These are phyloP conservation scores for Fagopyrum tataricum DNA, from an alignment of 148 eudicot genomes.

Conservation along the genomic window DNA sequence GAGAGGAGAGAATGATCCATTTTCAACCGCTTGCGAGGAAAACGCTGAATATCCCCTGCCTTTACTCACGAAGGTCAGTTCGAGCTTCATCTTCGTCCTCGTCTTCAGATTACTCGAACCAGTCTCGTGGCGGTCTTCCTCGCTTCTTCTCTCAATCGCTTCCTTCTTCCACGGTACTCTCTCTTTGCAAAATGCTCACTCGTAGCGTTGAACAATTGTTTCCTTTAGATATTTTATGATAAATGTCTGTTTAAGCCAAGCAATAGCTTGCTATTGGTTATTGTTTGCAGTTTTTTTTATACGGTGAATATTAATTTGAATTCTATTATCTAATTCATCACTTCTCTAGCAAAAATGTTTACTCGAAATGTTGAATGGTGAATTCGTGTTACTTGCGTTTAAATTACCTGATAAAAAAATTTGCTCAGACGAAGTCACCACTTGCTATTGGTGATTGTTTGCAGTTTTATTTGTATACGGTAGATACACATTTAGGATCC, in stretches of 20 bases:
- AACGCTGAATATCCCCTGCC: neutral
- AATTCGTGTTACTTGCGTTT: too few species aligned
- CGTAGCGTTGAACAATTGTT: neutral
- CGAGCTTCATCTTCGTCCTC: conserved; percentile 9
- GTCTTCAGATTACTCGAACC: conserved; percentile 46
- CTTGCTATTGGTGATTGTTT: too few species aligned
- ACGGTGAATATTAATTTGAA: neutral
- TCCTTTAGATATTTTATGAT: neutral
- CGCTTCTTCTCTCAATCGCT: conserved; percentile 76
- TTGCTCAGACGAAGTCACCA: too few species aligned
- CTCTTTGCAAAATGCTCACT: conserved; percentile 13
- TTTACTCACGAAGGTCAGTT: neutral
- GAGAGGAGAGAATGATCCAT: conserved; percentile 5
- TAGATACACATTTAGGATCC: too few species aligned
- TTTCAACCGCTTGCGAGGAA: conserved; percentile 2
- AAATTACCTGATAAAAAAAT: too few species aligned
- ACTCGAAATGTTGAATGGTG: too few species aligned
- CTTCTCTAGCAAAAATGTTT: neutral
- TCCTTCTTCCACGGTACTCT: conserved; percentile 59
- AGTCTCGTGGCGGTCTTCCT: conserved; percentile 91
- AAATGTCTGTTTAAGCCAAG: neutral
- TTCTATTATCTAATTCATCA: neutral
- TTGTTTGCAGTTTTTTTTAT: neutral
- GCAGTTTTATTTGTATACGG: neutral
- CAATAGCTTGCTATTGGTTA: neutral